These are phyloP conservation scores for Ceratocystis huliohia DNA, from an alignment of 2,329 filamentous ascomycete genomes.

Conservation along the genomic window DNA sequence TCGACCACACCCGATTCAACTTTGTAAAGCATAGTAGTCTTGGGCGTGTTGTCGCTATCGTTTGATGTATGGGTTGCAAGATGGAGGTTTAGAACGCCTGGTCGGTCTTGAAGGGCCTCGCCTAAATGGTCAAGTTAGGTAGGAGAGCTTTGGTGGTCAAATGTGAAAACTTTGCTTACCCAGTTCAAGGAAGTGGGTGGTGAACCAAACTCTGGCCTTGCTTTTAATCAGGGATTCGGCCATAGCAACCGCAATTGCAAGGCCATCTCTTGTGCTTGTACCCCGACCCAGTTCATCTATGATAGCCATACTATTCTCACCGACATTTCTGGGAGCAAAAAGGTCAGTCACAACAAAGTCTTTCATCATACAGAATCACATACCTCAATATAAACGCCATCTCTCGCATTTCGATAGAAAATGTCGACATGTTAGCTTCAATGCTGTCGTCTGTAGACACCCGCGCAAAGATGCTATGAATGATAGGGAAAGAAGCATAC, in stretches of 20 bases:
- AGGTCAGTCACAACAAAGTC: not conserved
- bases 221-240: constrained; percentile 76
- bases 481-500: constrained; percentile 69
- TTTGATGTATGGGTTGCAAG: constrained; percentile 55
- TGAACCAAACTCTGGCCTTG: constrained; percentile 75
- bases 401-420: constrained; percentile 89
- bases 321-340: constrained; percentile 49
- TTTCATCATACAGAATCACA: not conserved
- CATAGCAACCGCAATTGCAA: constrained; percentile 81
- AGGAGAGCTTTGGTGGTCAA: not conserved
- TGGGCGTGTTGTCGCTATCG: constrained; percentile 36
- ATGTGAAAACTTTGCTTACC: constrained; percentile 28
- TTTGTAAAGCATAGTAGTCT: constrained; percentile 81
- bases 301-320: constrained; percentile 62
- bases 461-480: constrained; percentile 74
- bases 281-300: constrained; percentile 87
- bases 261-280: constrained; percentile 75
- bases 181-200: constrained; percentile 80
- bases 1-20: constrained; percentile 58
- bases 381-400: constrained; percentile 77
- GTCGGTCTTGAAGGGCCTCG: constrained; percentile 57
- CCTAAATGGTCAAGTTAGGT: constrained; percentile 32
- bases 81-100: constrained; percentile 72
- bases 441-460: constrained; percentile 78
- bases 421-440: constrained; percentile 84